Base-by-base conservation (phyloP, 169 alveolate genomes). In the Amoebophrya sp. region DNA sequence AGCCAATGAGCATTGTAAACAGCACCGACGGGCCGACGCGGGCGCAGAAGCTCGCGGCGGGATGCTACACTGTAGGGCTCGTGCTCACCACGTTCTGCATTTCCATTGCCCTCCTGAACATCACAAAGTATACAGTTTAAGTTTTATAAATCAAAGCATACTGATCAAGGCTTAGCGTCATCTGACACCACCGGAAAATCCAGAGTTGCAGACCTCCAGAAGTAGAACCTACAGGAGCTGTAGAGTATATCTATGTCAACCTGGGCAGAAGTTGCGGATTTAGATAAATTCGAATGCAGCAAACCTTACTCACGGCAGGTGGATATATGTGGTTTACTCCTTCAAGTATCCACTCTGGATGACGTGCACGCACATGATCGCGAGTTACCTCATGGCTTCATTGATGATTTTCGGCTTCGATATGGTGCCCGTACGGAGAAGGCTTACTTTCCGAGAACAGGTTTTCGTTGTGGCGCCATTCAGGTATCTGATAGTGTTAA, bases 291-390 rank as follows among this genome's bases (percentile, higher is more conserved):
- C n/a, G n/a, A n/a, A n/a, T n/a, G 7, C 66, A 47, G 7, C 66
- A 47, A 47, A 47, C 18, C 66, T 47, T 47, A 12, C 66, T 47
- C 66, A 47, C 18, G n/a, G 66, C 83, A 66, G 32, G 83, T 66
- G 83, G 83, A 66, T 66, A 12, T 66, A 66, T 25, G 83, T 66
- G 83, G 35, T 66, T 3, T 66, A 66, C 35, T 2, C 1, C 10
- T 66, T 66, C 83, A 66, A 66, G 83, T 66, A 66, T 25, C 83
- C 83, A 7, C 83, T 66, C 7, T 66, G 83, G 83, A 66, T 66
- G 83, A 66, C 83, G 83, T 0, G 32, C 29, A 12, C 83, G 83
- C 83, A 66, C 35, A 66, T 66, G 83, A 2, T 66, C 83, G 83
- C 83, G 83, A 66, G 83, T 25, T 66, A 66, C 35, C 35, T 25